phyloP scores from a whole-genome alignment of 2,329 filamentous ascomycete species.

The Aureobasidium leucospermi region DNA sequence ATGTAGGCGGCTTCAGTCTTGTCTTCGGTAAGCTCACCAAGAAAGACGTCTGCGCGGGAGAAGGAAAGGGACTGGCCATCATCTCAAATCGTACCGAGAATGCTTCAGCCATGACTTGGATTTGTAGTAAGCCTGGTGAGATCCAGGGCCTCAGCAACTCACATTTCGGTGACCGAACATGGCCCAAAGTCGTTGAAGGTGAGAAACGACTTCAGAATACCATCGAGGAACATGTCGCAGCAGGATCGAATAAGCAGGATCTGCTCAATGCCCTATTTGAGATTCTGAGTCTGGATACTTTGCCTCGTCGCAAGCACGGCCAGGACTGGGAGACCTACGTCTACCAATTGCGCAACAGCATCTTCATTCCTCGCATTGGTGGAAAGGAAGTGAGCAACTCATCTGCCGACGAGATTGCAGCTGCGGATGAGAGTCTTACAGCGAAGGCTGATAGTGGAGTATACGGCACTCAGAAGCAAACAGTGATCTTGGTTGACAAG shows the following conservation, averaged over 20 bases:
- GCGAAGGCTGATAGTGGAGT: constrained; percentile 35
- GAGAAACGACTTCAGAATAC: constrained; percentile 38
- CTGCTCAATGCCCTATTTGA: constrained; percentile 47
- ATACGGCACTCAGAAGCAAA: constrained; percentile 61
- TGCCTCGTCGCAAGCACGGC: constrained; percentile 44
- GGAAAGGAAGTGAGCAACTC: constrained; percentile 34
- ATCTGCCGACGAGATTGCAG: constrained; percentile 35
- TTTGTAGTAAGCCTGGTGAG: constrained; percentile 42
- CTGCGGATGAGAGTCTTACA: constrained; percentile 22
- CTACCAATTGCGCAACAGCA: constrained; percentile 49
- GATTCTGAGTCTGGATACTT: constrained; percentile 47
- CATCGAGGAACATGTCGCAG: constrained; percentile 37
- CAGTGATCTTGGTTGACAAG: constrained; percentile 49
- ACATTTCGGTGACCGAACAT: constrained; percentile 50
- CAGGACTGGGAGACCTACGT: constrained; percentile 50
- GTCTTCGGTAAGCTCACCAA: constrained; percentile 46
- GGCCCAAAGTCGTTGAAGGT: constrained; percentile 55
- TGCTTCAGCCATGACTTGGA: constrained; percentile 43
- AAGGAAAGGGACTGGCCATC: constrained; percentile 42
- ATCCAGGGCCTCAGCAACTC: constrained; percentile 57
- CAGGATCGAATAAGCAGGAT: constrained; percentile 38
- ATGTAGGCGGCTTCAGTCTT: constrained; percentile 57
- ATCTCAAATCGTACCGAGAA: constrained; percentile 56
- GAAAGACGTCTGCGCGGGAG: background rate
- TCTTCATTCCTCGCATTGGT: constrained; percentile 53